Percentiles rank a stretch among this genome's conserved stretches.
These are phyloP conservation scores for Blepharisma japonicum DNA, from an alignment of 73 alveolate species.

Conservation along the genomic window DNA sequence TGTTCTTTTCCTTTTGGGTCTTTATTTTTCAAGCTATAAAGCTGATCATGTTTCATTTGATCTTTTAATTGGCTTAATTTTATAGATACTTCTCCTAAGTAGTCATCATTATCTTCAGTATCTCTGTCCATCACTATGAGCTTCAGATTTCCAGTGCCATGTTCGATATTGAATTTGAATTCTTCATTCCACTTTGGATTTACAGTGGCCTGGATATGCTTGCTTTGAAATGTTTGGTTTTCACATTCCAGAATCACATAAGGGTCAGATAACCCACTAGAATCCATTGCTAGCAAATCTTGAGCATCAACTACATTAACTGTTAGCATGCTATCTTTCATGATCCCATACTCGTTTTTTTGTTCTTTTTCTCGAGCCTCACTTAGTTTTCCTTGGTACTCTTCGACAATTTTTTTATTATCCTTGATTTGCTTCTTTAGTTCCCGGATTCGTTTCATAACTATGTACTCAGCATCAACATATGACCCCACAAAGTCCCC, in stretches of 20 bases:
- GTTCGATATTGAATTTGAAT: conserved; percentile 47
- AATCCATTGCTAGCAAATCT: conserved; percentile 53
- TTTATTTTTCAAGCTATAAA: conserved; percentile 39
- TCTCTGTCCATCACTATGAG: conserved; percentile 50
- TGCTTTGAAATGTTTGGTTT: conserved; percentile 49
- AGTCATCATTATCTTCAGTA: conserved; percentile 44
- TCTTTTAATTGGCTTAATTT: conserved; percentile 40
- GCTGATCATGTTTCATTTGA: conserved; percentile 53
- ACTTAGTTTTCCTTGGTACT: conserved; percentile 12
- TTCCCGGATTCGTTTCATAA: background rate
- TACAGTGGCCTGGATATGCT: conserved; percentile 32
- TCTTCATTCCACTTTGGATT: conserved; percentile 73
- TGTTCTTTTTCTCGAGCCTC: conserved; percentile 36
- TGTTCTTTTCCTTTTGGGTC: conserved; percentile 15
- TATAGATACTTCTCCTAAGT: conserved; percentile 48
- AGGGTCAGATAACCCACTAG: conserved; percentile 58
- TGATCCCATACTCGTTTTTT: conserved; percentile 57
- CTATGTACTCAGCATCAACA: conserved; percentile 2
- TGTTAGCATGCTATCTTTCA: conserved; percentile 56
- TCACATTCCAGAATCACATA: conserved; percentile 55
- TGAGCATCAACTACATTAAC: conserved; percentile 59
- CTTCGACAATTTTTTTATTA: background rate
- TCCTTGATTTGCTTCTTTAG: background rate
- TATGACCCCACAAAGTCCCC: background rate
- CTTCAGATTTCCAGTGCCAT: conserved; percentile 45